phyloP scores from a whole-genome alignment of 1,139 yeast genomes.

The Arxiozyma heterogenica region DNA sequence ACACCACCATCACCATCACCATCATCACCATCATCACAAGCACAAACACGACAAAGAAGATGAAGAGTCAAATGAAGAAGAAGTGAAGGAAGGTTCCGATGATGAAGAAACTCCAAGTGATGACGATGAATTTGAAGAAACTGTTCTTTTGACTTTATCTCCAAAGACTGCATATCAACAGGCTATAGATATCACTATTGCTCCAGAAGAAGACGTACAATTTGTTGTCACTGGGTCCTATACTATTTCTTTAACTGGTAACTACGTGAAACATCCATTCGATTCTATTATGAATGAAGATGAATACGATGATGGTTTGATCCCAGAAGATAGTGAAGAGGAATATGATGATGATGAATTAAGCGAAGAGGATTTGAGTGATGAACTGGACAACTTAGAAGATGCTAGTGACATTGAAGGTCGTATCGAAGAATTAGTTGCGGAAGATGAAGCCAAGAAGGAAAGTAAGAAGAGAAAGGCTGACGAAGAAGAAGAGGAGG shows the following conservation, averaged over 20 bases:
- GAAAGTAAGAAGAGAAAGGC: constrained; percentile 35
- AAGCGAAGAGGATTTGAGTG: constrained; percentile 33
- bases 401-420: constrained; percentile 43
- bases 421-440: constrained; percentile 34
- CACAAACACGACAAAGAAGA: constrained; percentile 7
- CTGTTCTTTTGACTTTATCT: constrained; percentile 78
- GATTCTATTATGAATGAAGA: constrained; percentile 25
- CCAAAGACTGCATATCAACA: constrained; percentile 84
- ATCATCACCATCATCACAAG: constrained; percentile 15
- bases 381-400: constrained; percentile 28
- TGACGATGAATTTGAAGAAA: constrained; percentile 66
- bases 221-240: constrained; percentile 95
- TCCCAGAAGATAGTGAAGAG: constrained; percentile 57
- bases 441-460: constrained; percentile 21
- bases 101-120: constrained; percentile 29
- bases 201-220: constrained; percentile 88
- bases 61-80: constrained; percentile 13
- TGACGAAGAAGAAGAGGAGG: constrained; percentile 35
- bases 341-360: constrained; percentile 63
- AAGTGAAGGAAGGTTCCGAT: constrained; percentile 7
- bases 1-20: constrained; percentile 12
- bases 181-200: constrained; percentile 77
- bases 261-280: constrained; percentile 90
- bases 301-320: constrained; percentile 48
- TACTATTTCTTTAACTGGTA: constrained; percentile 87